Evolutionary conservation across 495 filamentous ascomycete genomes (phyloP), one percentile per base, ranked within the genome.

Genomic region (Hypoxylon lenormandii): DNA sequence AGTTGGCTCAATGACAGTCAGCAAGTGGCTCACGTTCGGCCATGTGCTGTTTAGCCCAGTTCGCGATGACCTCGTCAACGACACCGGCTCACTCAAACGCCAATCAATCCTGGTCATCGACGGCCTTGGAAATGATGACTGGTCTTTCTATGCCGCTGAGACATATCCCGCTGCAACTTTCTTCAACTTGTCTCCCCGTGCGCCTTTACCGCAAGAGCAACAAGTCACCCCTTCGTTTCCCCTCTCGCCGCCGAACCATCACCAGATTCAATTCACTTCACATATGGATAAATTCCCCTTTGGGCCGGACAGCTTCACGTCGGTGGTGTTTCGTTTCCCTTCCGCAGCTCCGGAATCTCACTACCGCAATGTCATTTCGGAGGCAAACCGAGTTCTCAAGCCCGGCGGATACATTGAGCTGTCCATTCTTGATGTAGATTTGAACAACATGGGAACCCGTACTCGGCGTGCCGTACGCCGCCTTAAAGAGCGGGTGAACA

Each of bases 121-220:
- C 77, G 96, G 96, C 10, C 86, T 98, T 26, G 82, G 81, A 23
- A 81, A 89, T 64, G 89, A 95, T 69, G 96, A 99, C 76, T 99
- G 96, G 96, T 97, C 94, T 3, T 98, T 96, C 79, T 98, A 97
- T 76, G 94, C 91, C 50, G 92, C 95, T 12, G 85, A 97, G 74
- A 96, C 93, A 2, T 98, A 98, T 68, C 91, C 92, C 0, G 85
- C 85, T 26, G 91, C 92, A 0, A 90, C 89, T 16, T 89, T 98
- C 60, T 97, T 96, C 83, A 96, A 92, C 72, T 84, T 94, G 28
- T 90, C 87, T 11, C 85, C 86, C 6, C 84, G 82, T 74, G 76
- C 77, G 30, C 79, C 77, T 42, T 61, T 80, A 16, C 73, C 76
- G 0, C 52, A 76, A 46, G 77, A 82, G 13, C 72, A 75, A 42